A percentile compares a stretch with the other conserved stretches of the same genome.
These are phyloP conservation scores for Oryza glaberrima DNA, from an alignment of 176 grass and related monocot genomes.

Conservation along the genomic window DNA sequence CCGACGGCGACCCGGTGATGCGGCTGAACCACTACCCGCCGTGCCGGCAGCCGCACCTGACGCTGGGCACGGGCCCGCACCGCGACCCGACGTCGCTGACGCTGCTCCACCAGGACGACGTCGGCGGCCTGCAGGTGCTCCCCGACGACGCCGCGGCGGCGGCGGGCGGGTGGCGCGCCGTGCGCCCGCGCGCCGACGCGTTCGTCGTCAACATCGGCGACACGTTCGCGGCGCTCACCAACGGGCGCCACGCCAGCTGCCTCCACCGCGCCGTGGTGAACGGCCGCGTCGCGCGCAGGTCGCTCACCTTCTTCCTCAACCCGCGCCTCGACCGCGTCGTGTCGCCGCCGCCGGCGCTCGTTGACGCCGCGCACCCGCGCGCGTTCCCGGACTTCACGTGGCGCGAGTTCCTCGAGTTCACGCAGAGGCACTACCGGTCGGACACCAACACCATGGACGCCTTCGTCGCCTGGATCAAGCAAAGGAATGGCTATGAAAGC, in stretches of 20 bases:
- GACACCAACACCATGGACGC: constrained; percentile 77
- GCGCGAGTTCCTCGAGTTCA: constrained; percentile 84
- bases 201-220: constrained; percentile 69
- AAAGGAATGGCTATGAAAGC: not conserved
- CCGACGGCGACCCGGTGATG: constrained; percentile 44
- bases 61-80: constrained; percentile 63
- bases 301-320: constrained; percentile 61
- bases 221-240: constrained; percentile 60
- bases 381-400: constrained; percentile 93
- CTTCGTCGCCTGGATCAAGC: constrained; percentile 63
- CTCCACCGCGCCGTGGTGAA: constrained; percentile 64
- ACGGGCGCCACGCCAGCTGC: constrained; percentile 56
- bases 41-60: constrained; percentile 51
- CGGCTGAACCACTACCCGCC: constrained; percentile 58
- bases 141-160: not conserved
- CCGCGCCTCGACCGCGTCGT: constrained; percentile 45
- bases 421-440: constrained; percentile 78
- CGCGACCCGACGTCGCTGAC: constrained; percentile 67
- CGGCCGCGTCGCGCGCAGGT: constrained; percentile 16
- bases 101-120: constrained; percentile 65
- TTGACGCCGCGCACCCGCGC: constrained; percentile 37
- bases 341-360: constrained; percentile 43
- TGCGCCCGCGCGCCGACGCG: constrained; percentile 47
- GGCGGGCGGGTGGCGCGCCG: constrained; percentile 25
- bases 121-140: constrained; percentile 57